Base-by-base conservation (phyloP, 1,284 basidiomycete genomes). In the Inonotus obliquus region DNA sequence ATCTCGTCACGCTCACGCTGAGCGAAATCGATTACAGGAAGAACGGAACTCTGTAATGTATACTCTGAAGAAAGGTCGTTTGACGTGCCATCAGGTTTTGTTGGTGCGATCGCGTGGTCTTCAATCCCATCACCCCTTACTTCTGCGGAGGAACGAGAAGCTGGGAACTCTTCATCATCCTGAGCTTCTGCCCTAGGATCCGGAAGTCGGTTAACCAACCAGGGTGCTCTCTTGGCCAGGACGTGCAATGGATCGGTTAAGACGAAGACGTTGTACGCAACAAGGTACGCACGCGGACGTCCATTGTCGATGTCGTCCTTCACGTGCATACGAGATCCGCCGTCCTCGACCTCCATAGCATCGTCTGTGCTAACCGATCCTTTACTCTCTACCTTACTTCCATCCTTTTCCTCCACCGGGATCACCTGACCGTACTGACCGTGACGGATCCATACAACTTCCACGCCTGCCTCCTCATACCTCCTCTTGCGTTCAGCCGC, bases 1-100 rank as follows among this genome's bases (percentile, higher is more conserved):
- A 96, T 96, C 76, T 96, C 94, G 63, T 93, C 89, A 71, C 86
- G 85, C 76, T 97, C 94, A 38, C 89, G 78, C 67, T 83, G 80
- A 19, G 86, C 84, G 72, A 92, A 90, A 69, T 89, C 83, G 66
- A 90, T 82, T 17, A 84, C 65, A 41, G 55, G 64, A 19, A 60
- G 56, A 53, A 59, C 87, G 53, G 80, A 87, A 52, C 80, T 76
- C 59, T 69, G 72, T 63, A 67, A 62, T 52, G 74, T 71, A 14
- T 60, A 54, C 73, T 74, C 63, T 73, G 75, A 38, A 45, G 38
- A 13, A 21, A 38, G 41, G 25, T 73, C 70, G 21, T 66, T 63
- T 1, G 70, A 68, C 35, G 68, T 62, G 37, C 67, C 70, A 23
- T 82, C 82, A 38, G 69, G 65, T 21, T 73, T 72, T 67, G 81